Base-by-base conservation (phyloP, 305 asterid species). In the Nicotiana rustica region DNA sequence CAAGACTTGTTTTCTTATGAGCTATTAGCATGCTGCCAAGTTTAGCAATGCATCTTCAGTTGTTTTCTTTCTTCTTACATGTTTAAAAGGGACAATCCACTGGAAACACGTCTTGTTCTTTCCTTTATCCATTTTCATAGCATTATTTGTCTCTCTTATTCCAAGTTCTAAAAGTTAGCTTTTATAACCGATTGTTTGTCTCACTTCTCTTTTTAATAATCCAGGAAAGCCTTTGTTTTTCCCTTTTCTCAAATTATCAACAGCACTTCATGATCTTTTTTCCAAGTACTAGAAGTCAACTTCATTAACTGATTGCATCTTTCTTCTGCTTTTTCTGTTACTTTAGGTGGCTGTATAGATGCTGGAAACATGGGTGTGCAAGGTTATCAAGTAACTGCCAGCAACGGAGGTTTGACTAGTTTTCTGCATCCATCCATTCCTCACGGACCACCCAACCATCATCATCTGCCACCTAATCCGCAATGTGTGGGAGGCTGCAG, bases 401-500 rank as follows among this genome's bases (percentile, higher is more conserved):
- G 83, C 82, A 87, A 83, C 66, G 78, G 91, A 67, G 82, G 90
- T 82, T 83, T 89, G 21, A 17, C 67, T 75, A 84, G 91, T 67
- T 90, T 88, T 89, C 77, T 87, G 76, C 91, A 84, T 79, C 89
- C 90, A 80, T 86, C 89, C 36, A 49, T 89, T 83, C 92, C 91
- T 80, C 94, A 88, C 80, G 90, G 93, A 47, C 92, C 86, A 79
- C 89, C 86, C 15, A 81, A 71, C 81, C 86, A 83, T 86, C 93
- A 83, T 87, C 92, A 86, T 83, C 90, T 81, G 33, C 80, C 85
- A 47, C 94, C 91, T 21, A 87, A 92, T 57, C 67, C 87, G 85
- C 97, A 89, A 86, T 91, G 87, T 13, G 81, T 83, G 78, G 90
- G 94, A 85, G 93, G 92, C 83, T 89, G 82, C 85, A 89, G 77